Percentiles rank a stretch among this genome's conserved stretches.
These are phyloP conservation scores for Dactylellina drechsleri DNA, from an alignment of 2,329 filamentous ascomycete species.

Conservation along the genomic window DNA sequence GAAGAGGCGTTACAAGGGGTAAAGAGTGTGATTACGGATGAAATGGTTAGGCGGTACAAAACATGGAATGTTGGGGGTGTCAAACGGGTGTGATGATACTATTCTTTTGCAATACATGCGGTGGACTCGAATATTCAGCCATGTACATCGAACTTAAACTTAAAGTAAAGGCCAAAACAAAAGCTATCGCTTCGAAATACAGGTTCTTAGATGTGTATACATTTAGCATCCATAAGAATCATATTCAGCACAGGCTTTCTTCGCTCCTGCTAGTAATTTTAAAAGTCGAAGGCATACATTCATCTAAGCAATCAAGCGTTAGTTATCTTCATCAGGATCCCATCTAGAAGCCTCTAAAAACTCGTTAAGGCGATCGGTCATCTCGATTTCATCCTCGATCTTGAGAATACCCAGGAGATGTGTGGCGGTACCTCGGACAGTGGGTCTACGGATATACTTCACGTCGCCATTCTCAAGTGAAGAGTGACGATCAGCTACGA, in stretches of 20 bases:
- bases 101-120: too few relatives aligned
- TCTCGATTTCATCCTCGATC: conserved; percentile 5
- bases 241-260: background rate
- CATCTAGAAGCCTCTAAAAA: background rate
- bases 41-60: conserved; percentile 65
- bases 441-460: background rate
- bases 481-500: background rate
- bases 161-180: background rate
- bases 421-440: background rate
- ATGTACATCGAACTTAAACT: too few relatives aligned
- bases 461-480: background rate
- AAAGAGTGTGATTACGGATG: conserved; percentile 65
- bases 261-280: too few relatives aligned
- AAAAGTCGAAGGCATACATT: too few relatives aligned
- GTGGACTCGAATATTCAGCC: too few relatives aligned
- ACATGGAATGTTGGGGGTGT: conserved; percentile 61
- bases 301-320: too few relatives aligned
- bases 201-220: background rate
- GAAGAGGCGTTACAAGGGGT: conserved; percentile 59
- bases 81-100: conserved; percentile 54
- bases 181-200: background rate
- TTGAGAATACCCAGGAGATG: conserved; percentile 17
- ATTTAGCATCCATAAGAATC: background rate
- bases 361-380: background rate
- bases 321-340: background rate